phyloP scores from a whole-genome alignment of 345 rosid genomes.

The Nasturtium officinale region DNA sequence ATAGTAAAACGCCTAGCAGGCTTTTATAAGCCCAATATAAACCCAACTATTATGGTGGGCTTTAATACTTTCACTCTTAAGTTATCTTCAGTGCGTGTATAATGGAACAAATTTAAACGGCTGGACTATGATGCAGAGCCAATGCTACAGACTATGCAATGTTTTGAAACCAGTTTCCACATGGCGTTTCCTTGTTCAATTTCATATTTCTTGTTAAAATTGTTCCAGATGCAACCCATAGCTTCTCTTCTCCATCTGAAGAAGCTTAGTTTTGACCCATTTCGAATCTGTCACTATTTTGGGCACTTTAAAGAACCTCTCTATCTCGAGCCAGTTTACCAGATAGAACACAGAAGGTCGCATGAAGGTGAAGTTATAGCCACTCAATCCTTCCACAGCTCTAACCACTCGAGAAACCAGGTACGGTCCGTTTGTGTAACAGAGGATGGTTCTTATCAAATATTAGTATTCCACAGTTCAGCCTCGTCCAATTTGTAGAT shows the following conservation, averaged over 20 bases:
- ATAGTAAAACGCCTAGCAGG: neutral
- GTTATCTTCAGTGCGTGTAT: conserved; percentile 1
- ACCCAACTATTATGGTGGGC: neutral
- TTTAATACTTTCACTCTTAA: neutral
- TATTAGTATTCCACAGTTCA: conserved; percentile 73
- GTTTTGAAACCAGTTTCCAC: conserved; percentile 47
- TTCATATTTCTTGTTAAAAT: conserved; percentile 41
- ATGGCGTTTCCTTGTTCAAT: conserved; percentile 53
- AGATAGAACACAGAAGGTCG: conserved; percentile 69
- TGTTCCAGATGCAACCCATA: conserved; percentile 75
- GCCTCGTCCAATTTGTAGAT: conserved; percentile 61
- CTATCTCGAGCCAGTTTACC: conserved; percentile 61
- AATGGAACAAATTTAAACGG: neutral
- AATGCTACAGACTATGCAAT: conserved; percentile 43
- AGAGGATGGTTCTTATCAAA: conserved; percentile 73
- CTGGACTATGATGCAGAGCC: neutral
- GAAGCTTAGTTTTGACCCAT: conserved; percentile 59
- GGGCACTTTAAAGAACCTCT: conserved; percentile 55
- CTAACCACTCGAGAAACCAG: conserved; percentile 66
- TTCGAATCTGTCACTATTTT: conserved; percentile 40
- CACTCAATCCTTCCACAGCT: conserved; percentile 47
- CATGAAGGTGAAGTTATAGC: conserved; percentile 57
- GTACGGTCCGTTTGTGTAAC: conserved; percentile 68
- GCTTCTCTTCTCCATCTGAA: conserved; percentile 50
- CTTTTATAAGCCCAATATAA: neutral